Percentiles rank a stretch among this genome's conserved stretches.
Evolutionary conservation across 2,329 filamentous ascomycete species (phyloP).

Genomic region (Podosphaera xanthii): DNA sequence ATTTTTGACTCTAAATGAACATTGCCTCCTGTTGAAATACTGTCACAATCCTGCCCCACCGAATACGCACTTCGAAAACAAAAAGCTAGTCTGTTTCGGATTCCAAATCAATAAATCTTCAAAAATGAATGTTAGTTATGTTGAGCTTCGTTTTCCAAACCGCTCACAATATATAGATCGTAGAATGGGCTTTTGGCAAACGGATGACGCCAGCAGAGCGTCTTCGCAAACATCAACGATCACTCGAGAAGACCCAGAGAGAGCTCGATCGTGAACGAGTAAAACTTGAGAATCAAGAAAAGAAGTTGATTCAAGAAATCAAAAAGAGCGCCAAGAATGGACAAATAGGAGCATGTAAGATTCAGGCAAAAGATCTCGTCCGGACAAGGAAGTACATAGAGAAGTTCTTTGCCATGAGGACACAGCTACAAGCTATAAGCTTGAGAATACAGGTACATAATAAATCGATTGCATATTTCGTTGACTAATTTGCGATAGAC

Average conservation of each 20-base stretch:
- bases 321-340: slow-evolving; percentile 97
- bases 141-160: not conserved
- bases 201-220: slow-evolving; percentile 92
- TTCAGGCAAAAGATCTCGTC: slow-evolving; percentile 92
- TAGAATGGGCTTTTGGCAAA: slow-evolving; percentile 99
- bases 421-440: slow-evolving; percentile 87
- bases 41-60: no score
- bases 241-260: slow-evolving; percentile 89
- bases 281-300: slow-evolving; percentile 96
- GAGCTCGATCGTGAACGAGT: slow-evolving; percentile 86
- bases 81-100: not conserved
- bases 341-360: slow-evolving; percentile 95
- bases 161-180: slow-evolving; percentile 33
- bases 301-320: slow-evolving; percentile 86
- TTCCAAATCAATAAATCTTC: not conserved
- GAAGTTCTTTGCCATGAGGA: slow-evolving; percentile 97
- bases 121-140: slow-evolving; percentile 1
- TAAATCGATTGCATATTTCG: not conserved
- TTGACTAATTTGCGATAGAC: slow-evolving; percentile 32
- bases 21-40: no score
- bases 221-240: slow-evolving; percentile 80
- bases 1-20: no score
- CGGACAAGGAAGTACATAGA: slow-evolving; percentile 85
- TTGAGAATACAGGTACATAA: slow-evolving; percentile 62
- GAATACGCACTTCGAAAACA: not conserved